A percentile compares a stretch with the other conserved stretches of the same genome.
These are phyloP conservation scores for Neurospora tetrasperma DNA, from an alignment of 495 filamentous ascomycete species.

Conservation along the genomic window DNA sequence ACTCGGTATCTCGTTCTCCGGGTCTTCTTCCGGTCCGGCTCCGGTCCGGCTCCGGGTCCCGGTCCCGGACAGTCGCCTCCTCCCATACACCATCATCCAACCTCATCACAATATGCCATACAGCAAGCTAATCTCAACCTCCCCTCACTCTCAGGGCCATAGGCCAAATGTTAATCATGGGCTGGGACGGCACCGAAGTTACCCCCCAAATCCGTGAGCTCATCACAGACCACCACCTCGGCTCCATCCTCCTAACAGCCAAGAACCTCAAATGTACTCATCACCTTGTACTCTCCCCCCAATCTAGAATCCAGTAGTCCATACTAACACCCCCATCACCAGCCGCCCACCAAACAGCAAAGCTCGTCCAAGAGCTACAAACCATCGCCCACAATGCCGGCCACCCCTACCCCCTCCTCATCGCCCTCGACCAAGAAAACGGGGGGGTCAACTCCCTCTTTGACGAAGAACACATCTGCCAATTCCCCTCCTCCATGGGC, in stretches of 20 bases:
- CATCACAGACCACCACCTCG: conserved; percentile 76
- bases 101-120: background rate
- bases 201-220: conserved; percentile 75
- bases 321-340: conserved; percentile 10
- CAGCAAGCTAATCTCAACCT: conserved; percentile 1
- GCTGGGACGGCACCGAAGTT: conserved; percentile 82
- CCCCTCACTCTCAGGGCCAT: conserved; percentile 39
- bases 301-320: background rate
- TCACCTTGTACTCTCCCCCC: background rate
- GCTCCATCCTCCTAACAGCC: conserved; percentile 64
- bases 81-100: no score
- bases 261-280: conserved; percentile 81
- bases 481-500: conserved; percentile 88
- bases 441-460: conserved; percentile 89
- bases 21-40: background rate
- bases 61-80: conserved; percentile 4
- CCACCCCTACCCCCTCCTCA: conserved; percentile 72
- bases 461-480: conserved; percentile 81
- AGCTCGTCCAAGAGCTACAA: conserved; percentile 74
- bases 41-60: background rate
- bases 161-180: conserved; percentile 93
- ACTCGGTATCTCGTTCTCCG: background rate
- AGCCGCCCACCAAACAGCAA: conserved; percentile 78
- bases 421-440: conserved; percentile 88
- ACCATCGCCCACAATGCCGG: conserved; percentile 77